Base-by-base conservation (phyloP, 208 protist species). In the Leishmania tarentolae region DNA sequence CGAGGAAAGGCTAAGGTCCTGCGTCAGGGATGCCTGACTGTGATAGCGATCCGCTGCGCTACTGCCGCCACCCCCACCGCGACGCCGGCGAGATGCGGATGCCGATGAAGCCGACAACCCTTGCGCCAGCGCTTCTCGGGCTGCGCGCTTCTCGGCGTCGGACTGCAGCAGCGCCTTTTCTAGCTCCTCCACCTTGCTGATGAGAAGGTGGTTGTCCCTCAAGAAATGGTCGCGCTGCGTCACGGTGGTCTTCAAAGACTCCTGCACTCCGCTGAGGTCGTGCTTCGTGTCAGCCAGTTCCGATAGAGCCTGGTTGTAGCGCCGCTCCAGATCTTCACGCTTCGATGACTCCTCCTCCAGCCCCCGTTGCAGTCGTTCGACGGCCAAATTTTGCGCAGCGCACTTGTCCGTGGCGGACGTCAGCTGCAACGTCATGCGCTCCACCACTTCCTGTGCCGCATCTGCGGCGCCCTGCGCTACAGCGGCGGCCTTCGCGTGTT, bases 111-210 rank as follows among this genome's bases (percentile, higher is more conserved):
- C 72, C 13, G 76, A 81, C 57, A 89, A 81, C n/a, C 90, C 92
- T 47, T 95, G 90, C 17, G 88, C 84, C 46, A 96, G 87, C 1
- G 90, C 89, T 56, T 87, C 85, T 35, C 87, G 83, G 21, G 89
- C 92, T 68, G 86, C 86, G n/a, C 83, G 84, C 57, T 92, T 89
- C 78, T 94, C 90, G 69, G 83, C 83, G 74, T 95, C 89, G 15
- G 89, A 83, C 83, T 87, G 83, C 68, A 85, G 81, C 40, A 96
- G 84, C 17, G 88, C 93, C 70, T 87, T 83, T 76, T 91, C 78
- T 8, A 96, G 87, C 19, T 88, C 88, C n/a, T 79, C 80, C 35
- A 94, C 80, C 57, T 85, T 89, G 37, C 76, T 79, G 19, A 96
- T 91, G 61, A 96, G 88, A 40, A 81, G 80, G 9, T 83, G 73